Conservation (phyloP, 169 alveolate species). For the Blepharisma undulans region DNA sequence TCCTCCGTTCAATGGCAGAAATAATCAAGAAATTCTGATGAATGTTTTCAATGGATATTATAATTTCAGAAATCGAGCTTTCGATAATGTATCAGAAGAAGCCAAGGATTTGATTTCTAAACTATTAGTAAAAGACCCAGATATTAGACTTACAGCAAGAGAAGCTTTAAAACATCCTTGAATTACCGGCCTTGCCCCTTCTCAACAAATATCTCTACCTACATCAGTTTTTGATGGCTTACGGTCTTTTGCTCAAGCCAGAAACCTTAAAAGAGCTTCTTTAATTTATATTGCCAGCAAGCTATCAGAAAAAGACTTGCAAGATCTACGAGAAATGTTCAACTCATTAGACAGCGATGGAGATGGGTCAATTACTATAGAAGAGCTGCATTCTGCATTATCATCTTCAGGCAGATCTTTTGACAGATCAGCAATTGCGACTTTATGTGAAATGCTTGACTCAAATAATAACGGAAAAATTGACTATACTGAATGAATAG, state of each 20-base stretch:
- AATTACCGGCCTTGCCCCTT: conserved; percentile 61
- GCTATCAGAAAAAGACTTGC: conserved; percentile 42
- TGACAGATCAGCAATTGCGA: not conserved
- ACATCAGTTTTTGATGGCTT: not conserved
- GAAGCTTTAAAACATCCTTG: conserved; percentile 84
- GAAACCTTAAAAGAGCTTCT: conserved; percentile 37
- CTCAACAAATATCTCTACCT: not conserved
- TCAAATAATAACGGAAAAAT: conserved; percentile 45
- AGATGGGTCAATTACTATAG: conserved; percentile 45
- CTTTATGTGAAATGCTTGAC: conserved; percentile 25
- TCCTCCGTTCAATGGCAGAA: conserved; percentile 75
- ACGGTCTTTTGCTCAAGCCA: not conserved
- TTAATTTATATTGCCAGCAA: conserved; percentile 47
- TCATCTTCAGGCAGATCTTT: not conserved
- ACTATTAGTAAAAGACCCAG: conserved; percentile 80
- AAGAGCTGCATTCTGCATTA: conserved; percentile 42
- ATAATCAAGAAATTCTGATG: conserved; percentile 48
- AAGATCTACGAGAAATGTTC: conserved; percentile 37
- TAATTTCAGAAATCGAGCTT: not conserved
- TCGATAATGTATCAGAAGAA: conserved; percentile 62
- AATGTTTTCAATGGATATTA: not conserved
- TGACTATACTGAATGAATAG: conserved; percentile 55
- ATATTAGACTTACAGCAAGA: conserved; percentile 80
- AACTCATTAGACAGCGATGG: conserved; percentile 43
- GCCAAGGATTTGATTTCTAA: conserved; percentile 80